phyloP scores from a whole-genome alignment of 164 flowering plant species.

The Amborella trichopoda region DNA sequence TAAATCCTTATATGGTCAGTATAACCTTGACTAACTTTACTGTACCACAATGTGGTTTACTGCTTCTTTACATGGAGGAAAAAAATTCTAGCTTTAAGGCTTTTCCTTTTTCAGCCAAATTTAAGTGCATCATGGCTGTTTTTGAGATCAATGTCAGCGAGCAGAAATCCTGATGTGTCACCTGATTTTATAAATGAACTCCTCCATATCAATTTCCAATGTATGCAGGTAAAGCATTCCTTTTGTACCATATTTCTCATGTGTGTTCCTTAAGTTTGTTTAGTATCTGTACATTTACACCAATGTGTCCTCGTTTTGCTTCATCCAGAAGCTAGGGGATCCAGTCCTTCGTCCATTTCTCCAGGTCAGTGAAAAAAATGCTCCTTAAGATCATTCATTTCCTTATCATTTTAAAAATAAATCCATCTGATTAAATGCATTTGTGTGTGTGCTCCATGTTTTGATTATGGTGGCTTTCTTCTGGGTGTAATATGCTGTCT shows the following conservation, averaged over 20 bases:
- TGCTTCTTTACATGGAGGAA: not conserved
- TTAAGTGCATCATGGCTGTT: constrained; percentile 91
- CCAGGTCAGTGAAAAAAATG: constrained; percentile 77
- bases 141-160: constrained; percentile 97
- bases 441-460: not conserved
- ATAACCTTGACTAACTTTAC: not conserved
- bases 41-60: too few relatives aligned
- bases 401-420: not conserved
- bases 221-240: constrained; percentile 56
- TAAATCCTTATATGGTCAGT: constrained; percentile 91
- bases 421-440: not conserved
- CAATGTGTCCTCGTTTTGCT: not conserved
- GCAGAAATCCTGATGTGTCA: constrained; percentile 42
- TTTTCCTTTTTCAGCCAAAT: constrained; percentile 62
- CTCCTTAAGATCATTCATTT: too few relatives aligned
- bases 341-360: constrained; percentile 93
- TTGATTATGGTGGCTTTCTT: not conserved
- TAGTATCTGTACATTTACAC: not conserved
- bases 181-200: constrained; percentile 80
- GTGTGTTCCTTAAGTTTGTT: not conserved
- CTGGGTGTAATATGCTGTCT: not conserved
- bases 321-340: constrained; percentile 70
- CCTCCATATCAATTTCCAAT: constrained; percentile 58
- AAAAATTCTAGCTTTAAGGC: not conserved
- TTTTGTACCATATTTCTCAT: not conserved